phyloP scores from a whole-genome alignment of 2,329 filamentous ascomycete genomes.

The Penicillium sp. region DNA sequence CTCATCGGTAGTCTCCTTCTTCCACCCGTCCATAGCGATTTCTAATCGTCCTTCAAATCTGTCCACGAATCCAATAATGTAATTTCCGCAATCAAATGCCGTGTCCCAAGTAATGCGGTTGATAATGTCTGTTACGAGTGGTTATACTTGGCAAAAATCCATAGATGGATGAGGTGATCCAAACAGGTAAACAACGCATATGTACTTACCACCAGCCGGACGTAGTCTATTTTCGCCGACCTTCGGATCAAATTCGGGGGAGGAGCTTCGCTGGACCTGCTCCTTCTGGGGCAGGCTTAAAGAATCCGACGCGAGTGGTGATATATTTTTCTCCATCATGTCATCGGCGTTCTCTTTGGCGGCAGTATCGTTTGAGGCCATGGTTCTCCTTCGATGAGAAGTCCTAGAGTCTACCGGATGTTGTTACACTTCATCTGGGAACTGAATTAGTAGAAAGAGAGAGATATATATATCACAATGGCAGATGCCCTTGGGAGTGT shows the following conservation, averaged over 20 bases:
- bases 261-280: background rate
- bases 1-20: slow-evolving; percentile 54
- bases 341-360: background rate
- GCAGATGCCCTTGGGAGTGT: no score
- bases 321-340: background rate
- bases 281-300: background rate
- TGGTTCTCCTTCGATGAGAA: background rate
- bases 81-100: slow-evolving; percentile 45
- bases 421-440: no score
- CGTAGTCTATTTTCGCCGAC: slow-evolving; percentile 20
- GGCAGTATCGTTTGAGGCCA: background rate
- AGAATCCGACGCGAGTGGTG: background rate
- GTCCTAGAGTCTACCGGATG: no score
- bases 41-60: slow-evolving; percentile 53
- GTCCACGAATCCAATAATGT: slow-evolving; percentile 55
- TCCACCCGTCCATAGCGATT: slow-evolving; percentile 51
- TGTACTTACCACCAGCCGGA: slow-evolving; percentile 17
- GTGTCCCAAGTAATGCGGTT: slow-evolving; percentile 53
- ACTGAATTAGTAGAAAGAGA: no score
- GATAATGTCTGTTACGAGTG: slow-evolving; percentile 42
- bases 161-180: background rate
- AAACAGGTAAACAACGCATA: background rate
- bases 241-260: slow-evolving; percentile 4
- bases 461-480: no score
- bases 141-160: background rate